These are phyloP conservation scores for Ophidiomyces ophidiicola DNA, from an alignment of 2,329 filamentous ascomycete species.

Conservation along the genomic window DNA sequence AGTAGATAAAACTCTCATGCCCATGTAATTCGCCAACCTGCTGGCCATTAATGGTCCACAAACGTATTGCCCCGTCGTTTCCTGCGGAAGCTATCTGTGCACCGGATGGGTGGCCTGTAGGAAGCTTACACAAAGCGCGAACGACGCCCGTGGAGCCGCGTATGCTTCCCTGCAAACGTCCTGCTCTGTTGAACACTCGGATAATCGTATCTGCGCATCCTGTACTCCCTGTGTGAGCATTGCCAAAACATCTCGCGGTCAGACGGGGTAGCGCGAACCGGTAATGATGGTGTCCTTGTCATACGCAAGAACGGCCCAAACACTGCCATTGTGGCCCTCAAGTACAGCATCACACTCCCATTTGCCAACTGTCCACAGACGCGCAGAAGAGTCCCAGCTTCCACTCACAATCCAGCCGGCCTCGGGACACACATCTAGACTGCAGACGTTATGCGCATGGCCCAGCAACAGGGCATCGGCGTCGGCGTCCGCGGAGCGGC, in stretches of 20 bases:
- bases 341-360: conserved; percentile 69
- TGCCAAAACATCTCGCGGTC: neutral
- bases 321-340: conserved; percentile 63
- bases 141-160: conserved; percentile 70
- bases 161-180: conserved; percentile 52
- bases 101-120: conserved; percentile 60
- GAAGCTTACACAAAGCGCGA: conserved; percentile 75
- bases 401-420: conserved; percentile 73
- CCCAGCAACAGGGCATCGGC: conserved; percentile 78
- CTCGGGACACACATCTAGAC: conserved; percentile 63
- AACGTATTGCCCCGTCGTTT: conserved; percentile 76
- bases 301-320: conserved; percentile 85
- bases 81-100: conserved; percentile 91
- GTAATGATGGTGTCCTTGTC: conserved; percentile 72
- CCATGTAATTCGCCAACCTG: conserved; percentile 67
- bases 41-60: conserved; percentile 73
- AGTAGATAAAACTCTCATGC: conserved; percentile 93
- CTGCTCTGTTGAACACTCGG: conserved; percentile 60
- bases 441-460: conserved; percentile 77
- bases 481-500: conserved; percentile 55
- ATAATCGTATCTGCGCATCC: conserved; percentile 84
- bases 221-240: conserved; percentile 15
- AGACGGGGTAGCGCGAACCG: conserved; percentile 28
- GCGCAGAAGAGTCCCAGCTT: conserved; percentile 82
- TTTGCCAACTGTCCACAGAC: conserved; percentile 72